Percentiles rank a stretch among this genome's conserved stretches.
Evolutionary conservation across 345 rosid species (phyloP).

Genomic region (Hibiscus trionum): DNA sequence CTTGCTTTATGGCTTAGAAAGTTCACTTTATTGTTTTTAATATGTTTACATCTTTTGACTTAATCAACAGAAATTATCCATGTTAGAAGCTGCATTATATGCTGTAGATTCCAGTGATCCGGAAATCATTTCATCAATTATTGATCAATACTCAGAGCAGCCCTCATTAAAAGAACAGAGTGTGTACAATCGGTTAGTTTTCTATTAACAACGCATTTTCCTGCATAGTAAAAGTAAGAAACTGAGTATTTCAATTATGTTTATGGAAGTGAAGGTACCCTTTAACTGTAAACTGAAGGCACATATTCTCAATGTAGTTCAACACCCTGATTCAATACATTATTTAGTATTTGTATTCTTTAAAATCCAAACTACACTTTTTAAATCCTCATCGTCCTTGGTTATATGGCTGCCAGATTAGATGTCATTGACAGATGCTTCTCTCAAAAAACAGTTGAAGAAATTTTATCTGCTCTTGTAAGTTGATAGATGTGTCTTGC

Average conservation of each 20-base stretch:
- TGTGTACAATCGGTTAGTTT: slow-evolving; percentile 49
- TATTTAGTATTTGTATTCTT: neutral
- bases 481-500: too few relatives aligned
- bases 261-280: neutral
- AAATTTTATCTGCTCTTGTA: too few relatives aligned
- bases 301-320: neutral
- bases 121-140: slow-evolving; percentile 39
- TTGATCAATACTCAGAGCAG: slow-evolving; percentile 28
- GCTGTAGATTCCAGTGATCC: slow-evolving; percentile 43
- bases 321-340: neutral
- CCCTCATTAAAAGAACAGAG: slow-evolving; percentile 51
- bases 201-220: neutral
- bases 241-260: too few relatives aligned
- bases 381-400: neutral
- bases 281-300: neutral
- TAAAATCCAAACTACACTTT: neutral
- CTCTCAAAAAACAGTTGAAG: slow-evolving; percentile 57
- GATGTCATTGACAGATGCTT: slow-evolving; percentile 73
- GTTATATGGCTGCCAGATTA: slow-evolving; percentile 42
- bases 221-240: neutral
- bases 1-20: neutral
- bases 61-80: slow-evolving; percentile 46
- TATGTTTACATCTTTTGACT: slow-evolving; percentile 7
- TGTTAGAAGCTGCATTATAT: slow-evolving; percentile 52
- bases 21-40: neutral